These are phyloP conservation scores for Agapanthus africanus DNA, from an alignment of 106 monocot genomes.

Conservation along the genomic window DNA sequence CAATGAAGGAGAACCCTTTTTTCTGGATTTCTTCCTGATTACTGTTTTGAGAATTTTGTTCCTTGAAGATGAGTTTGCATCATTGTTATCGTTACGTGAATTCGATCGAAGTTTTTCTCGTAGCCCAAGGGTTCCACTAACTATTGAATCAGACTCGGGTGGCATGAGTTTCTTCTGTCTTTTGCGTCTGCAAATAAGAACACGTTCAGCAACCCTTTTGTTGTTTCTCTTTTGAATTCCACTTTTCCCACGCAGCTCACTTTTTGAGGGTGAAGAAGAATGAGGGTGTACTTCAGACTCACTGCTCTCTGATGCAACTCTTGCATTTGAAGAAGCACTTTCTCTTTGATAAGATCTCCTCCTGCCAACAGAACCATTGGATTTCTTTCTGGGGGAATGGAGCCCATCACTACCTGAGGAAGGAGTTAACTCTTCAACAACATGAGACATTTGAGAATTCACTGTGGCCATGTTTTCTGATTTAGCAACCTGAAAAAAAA, in stretches of 20 bases:
- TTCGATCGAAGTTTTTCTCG: constrained; percentile 62
- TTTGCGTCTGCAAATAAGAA: constrained; percentile 71
- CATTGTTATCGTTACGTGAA: constrained; percentile 38
- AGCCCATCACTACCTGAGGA: constrained; percentile 35
- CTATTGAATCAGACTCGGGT: constrained; percentile 62
- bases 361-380: no score
- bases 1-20: no score
- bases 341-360: constrained; percentile 56
- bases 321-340: constrained; percentile 78
- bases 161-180: constrained; percentile 51
- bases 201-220: constrained; percentile 83
- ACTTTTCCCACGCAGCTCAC: constrained; percentile 33
- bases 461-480: constrained; percentile 31
- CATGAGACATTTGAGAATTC: constrained; percentile 23
- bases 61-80: constrained; percentile 33
- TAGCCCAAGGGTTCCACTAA: constrained; percentile 29
- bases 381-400: constrained; percentile 37
- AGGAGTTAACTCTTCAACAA: constrained; percentile 33
- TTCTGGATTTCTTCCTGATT: constrained; percentile 29
- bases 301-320: constrained; percentile 65
- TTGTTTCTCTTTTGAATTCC: constrained; percentile 46
- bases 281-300: constrained; percentile 70
- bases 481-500: constrained; percentile 37
- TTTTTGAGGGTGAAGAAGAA: constrained; percentile 43
- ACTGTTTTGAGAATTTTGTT: constrained; percentile 23